Evolutionary conservation across 345 rosid species (phyloP), one percentile per base, ranked within the genome.

Genomic region (Citrus maxima): DNA sequence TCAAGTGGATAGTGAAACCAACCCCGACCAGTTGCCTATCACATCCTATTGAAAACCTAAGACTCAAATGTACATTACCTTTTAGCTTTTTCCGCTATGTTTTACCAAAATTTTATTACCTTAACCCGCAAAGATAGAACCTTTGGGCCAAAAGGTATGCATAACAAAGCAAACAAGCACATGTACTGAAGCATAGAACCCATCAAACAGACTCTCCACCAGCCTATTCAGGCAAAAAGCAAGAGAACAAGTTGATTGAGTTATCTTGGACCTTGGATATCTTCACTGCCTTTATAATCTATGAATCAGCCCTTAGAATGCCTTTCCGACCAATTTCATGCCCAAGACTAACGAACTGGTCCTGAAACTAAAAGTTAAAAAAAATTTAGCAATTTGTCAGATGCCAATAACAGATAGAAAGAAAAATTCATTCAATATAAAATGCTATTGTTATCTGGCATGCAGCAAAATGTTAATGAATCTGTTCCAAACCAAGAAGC

Each of bases 141-240:
- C 67, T 42, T 49, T 49, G 25, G 55, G 71, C 69, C 74, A 24
- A 63, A 75, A 62, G 34, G 63, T 59, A 68, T 77, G 81, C 70
- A 77, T 79, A 82, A 49, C 46, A 77, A 32, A 85, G 75, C 72
- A 74, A 56, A 27, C 68, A 70, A 61, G 58, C 78, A 81, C 83
- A 13, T 2, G 19, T 55, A 27, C 10, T 62, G 63, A 75, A 75
- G 58, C 65, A 65, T 65, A 70, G 67, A 70, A 67, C 67, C 80
- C 64, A 61, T 66, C 38, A 70, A 78, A 76, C 68, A 67, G 66
- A 74, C 75, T 30, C 78, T 56, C 68, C 32, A 60, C 32, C 27
- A 61, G 30, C 34, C 75, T 38, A 34, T 35, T 73, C 40, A 61
- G 42, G 74, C 66, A 24, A 74, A 67, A 68, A 63, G 24, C 76